Evolutionary conservation across 257 asterid genomes (phyloP), one percentile per base, ranked within the genome.

Genomic region (Jaltomata sinuosa): DNA sequence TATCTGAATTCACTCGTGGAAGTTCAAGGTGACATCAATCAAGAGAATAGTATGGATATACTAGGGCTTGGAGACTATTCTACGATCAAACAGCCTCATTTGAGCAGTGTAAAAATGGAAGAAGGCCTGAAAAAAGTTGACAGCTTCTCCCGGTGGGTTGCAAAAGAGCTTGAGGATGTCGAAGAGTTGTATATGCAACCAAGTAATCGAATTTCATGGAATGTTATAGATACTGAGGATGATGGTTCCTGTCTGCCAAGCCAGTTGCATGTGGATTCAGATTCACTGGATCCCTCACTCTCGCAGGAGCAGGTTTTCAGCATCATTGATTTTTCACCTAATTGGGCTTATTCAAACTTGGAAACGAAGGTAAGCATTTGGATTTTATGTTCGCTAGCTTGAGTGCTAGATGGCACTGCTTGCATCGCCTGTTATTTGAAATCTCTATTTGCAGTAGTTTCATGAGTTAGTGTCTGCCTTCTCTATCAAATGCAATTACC

Each of bases 81-180:
- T 79, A 85, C 83, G 84, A 85, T 84, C 81, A 94, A 92, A 71
- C 97, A 90, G 87, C 90, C 97, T 32, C 92, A 88, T 83, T 77
- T 94, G 81, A 87, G 88, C 89, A 92, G 92, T 64, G 82, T 93
- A 87, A 90, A 87, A 86, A 67, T 88, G 55, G 95, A 87, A 83
- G 97, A 94, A 86, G 84, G 98, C 92, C 91, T 96, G 92, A 94
- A 91, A 89, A 96, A 96, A 91, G 97, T 93, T 84, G 99, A 94
- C 88, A 96, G 99, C 90, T 96, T 96, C 90, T 94, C 98, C 83
- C 90, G 97, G 82, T 96, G 99, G 99, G 90, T 93, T 36, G 93
- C 90, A 50, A 94, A 93, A 89, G 98, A 94, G 89, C 91, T 94
- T 55, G 97, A 93, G 85, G 97, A 94, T 54, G 91, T 87, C 77